Evolutionary conservation across 352 stramenopile species (phyloP).

Genomic region (Phytopythium oedochilum): DNA sequence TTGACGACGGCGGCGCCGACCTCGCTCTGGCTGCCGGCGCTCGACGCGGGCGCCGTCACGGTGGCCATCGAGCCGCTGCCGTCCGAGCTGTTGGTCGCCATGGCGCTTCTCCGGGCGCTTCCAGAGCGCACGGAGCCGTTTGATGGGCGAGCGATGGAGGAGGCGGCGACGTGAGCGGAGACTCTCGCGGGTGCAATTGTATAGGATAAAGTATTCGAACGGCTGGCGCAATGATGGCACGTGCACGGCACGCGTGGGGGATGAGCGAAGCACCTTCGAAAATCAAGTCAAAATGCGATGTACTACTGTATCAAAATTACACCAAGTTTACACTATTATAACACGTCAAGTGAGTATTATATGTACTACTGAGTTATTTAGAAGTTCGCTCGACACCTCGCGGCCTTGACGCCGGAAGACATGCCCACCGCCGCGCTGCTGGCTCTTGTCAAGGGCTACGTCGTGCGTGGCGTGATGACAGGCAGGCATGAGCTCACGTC

Average conservation of each 20-base stretch:
- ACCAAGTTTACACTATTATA: no score
- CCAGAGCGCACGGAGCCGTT: not conserved
- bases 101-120: not conserved
- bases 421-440: conserved; percentile 23
- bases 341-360: no score
- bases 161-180: not conserved
- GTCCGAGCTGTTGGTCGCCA: not conserved
- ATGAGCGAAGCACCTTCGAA: not conserved
- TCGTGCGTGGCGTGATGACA: conserved; percentile 15
- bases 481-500: conserved; percentile 17
- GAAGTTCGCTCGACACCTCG: conserved; percentile 26
- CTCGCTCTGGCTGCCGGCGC: not conserved
- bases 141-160: not conserved
- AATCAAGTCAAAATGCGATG: no score
- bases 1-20: conserved; percentile 8
- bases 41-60: conserved; percentile 1
- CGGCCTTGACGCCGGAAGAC: conserved; percentile 19
- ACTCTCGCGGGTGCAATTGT: not conserved
- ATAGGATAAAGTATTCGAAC: conserved; percentile 4
- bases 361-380: no score
- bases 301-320: no score
- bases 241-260: conserved; percentile 2
- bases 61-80: not conserved
- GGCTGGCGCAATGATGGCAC: no score
- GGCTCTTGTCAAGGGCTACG: conserved; percentile 15